Percentiles rank a stretch among this genome's conserved stretches.
These are phyloP conservation scores for Cenchrus fungigraminus DNA, from an alignment of 176 grass and related monocot species.

Conservation along the genomic window DNA sequence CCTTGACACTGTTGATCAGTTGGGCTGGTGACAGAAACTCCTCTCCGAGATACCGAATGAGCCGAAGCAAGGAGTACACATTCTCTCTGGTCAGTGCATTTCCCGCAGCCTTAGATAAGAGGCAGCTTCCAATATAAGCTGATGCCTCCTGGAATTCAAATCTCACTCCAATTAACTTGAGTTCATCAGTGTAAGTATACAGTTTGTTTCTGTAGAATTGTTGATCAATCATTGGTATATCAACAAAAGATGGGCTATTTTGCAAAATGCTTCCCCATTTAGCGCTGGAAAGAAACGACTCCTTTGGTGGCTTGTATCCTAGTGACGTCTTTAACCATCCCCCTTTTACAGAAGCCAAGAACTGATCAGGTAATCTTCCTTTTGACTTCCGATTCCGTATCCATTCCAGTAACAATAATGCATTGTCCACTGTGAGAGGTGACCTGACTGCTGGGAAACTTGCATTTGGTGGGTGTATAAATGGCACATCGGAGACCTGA, in stretches of 20 bases:
- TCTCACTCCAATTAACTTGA: constrained; percentile 60
- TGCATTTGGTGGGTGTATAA: constrained; percentile 58
- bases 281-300: constrained; percentile 57
- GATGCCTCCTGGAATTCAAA: constrained; percentile 62
- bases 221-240: constrained; percentile 73
- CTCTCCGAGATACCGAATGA: constrained; percentile 65
- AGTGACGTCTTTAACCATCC: constrained; percentile 68
- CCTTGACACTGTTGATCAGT: constrained; percentile 55
- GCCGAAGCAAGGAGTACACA: constrained; percentile 57
- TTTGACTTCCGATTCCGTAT: constrained; percentile 41
- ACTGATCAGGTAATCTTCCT: constrained; percentile 27
- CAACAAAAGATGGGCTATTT: constrained; percentile 50
- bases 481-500: constrained; percentile 54
- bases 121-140: constrained; percentile 45
- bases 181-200: constrained; percentile 50
- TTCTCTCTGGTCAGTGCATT: constrained; percentile 49
- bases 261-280: constrained; percentile 62
- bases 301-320: constrained; percentile 62
- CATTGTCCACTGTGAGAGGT: constrained; percentile 57
- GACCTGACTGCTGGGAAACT: constrained; percentile 49
- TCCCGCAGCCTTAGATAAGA: constrained; percentile 45
- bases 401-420: constrained; percentile 72
- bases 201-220: constrained; percentile 54
- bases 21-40: constrained; percentile 38
- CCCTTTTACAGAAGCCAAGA: constrained; percentile 58